These are phyloP conservation scores for Drechslerella stenobrocha DNA, from an alignment of 2,329 filamentous ascomycete species.

Conservation along the genomic window DNA sequence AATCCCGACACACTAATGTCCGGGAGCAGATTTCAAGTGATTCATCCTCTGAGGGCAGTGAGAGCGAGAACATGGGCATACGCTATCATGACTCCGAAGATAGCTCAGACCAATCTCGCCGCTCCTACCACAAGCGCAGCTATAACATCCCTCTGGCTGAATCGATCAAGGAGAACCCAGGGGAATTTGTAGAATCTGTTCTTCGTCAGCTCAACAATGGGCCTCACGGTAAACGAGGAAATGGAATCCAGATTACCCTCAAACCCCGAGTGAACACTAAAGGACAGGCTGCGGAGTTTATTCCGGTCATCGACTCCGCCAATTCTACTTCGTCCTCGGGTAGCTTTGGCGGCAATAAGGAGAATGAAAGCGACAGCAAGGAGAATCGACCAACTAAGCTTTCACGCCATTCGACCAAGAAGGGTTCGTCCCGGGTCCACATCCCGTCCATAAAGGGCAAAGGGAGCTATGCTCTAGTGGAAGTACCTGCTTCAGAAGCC, in stretches of 20 bases:
- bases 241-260: background rate
- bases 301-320: no score
- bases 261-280: background rate
- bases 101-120: background rate
- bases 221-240: background rate
- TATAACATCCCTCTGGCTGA: constrained; percentile 6
- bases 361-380: no score
- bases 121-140: background rate
- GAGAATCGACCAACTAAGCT: no score
- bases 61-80: constrained; percentile 17
- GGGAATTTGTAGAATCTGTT: constrained; percentile 6
- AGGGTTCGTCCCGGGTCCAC: no score
- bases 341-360: no score
- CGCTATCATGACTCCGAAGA: background rate
- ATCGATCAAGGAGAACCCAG: constrained; percentile 17
- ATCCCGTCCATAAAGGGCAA: no score
- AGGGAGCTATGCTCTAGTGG: no score
- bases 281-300: no score
- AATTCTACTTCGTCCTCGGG: background rate
- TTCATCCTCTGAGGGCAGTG: background rate
- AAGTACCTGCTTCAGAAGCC: background rate
- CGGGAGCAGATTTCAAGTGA: background rate
- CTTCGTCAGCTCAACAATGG: constrained; percentile 5
- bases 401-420: no score
- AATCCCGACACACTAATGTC: background rate